These are phyloP conservation scores for Eutrema yunnanense DNA, from an alignment of 345 rosid species.

Conservation along the genomic window DNA sequence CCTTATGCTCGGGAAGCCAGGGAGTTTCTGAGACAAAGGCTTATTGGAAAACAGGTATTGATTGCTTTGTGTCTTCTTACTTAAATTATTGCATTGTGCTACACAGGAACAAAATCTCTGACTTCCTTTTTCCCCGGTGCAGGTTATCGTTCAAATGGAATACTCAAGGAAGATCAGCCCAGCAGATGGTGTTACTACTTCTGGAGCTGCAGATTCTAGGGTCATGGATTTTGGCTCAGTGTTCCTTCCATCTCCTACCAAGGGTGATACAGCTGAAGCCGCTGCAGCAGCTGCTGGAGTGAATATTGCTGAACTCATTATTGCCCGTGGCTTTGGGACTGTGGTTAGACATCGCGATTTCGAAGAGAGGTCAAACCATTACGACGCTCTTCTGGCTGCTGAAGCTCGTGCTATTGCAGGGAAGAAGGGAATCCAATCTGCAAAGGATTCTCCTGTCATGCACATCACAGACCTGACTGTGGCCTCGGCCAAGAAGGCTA, in stretches of 20 bases:
- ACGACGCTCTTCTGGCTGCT: slow-evolving; percentile 87
- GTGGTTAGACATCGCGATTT: slow-evolving; percentile 86
- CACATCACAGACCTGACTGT: slow-evolving; percentile 76
- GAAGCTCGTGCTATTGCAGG: slow-evolving; percentile 77
- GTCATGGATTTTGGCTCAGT: slow-evolving; percentile 95
- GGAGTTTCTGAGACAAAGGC: slow-evolving; percentile 77
- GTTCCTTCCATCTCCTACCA: slow-evolving; percentile 55
- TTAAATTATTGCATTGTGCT: not conserved
- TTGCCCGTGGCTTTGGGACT: slow-evolving; percentile 75
- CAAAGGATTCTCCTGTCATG: slow-evolving; percentile 67
- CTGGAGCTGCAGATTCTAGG: slow-evolving; percentile 67
- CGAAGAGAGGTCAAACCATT: slow-evolving; percentile 94
- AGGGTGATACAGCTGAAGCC: slow-evolving; percentile 55
- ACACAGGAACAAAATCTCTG: slow-evolving; percentile 11
- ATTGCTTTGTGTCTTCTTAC: not conserved
- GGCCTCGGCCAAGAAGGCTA: slow-evolving; percentile 80
- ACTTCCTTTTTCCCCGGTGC: slow-evolving; percentile 4
- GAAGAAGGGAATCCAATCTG: slow-evolving; percentile 80
- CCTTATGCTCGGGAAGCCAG: slow-evolving; percentile 91
- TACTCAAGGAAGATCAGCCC: slow-evolving; percentile 70
- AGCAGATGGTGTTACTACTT: slow-evolving; percentile 53
- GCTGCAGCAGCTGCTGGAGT: slow-evolving; percentile 43
- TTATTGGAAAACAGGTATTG: slow-evolving; percentile 69
- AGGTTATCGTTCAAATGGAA: slow-evolving; percentile 96
- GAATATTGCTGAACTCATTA: slow-evolving; percentile 76